phyloP scores from a whole-genome alignment of 139 green algal species.

The Mychonastes homosphaera region DNA sequence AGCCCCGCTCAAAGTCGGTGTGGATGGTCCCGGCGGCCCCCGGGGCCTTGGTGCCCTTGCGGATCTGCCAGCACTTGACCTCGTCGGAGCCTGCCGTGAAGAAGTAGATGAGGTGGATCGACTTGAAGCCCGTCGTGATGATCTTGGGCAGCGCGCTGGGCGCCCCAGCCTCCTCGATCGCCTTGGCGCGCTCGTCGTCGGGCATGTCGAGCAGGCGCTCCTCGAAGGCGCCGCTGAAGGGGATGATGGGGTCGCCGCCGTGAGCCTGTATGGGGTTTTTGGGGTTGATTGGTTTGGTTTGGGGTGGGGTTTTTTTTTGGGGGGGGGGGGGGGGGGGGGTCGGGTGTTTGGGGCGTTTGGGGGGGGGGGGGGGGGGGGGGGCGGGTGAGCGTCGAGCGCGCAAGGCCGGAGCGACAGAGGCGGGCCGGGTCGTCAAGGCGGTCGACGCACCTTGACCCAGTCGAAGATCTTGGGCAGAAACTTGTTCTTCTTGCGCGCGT shows the following conservation, averaged over 20 bases:
- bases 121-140: conserved; percentile 88
- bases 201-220: conserved; percentile 62
- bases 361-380: too few species aligned
- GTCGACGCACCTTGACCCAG: conserved; percentile 71
- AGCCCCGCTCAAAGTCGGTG: conserved; percentile 96
- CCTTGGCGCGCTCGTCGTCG: conserved; percentile 61
- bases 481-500: conserved; percentile 98
- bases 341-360: background rate
- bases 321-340: too few species aligned
- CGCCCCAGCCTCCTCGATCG: conserved; percentile 53
- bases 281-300: background rate
- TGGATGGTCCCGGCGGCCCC: conserved; percentile 94
- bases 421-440: too few species aligned
- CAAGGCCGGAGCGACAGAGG: background rate
- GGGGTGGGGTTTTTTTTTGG: background rate
- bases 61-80: conserved; percentile 94
- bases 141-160: conserved; percentile 81
- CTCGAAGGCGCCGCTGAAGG: conserved; percentile 84
- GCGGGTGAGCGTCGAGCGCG: too few species aligned
- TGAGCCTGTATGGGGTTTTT: conserved; percentile 50
- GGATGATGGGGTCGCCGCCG: conserved; percentile 88
- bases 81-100: conserved; percentile 95
- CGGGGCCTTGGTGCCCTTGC: conserved; percentile 74
- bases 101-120: conserved; percentile 96
- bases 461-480: conserved; percentile 89